Evolutionary conservation across 164 flowering plant species (phyloP), one percentile per base, ranked within the genome.

Genomic region (Annona squamosa): DNA sequence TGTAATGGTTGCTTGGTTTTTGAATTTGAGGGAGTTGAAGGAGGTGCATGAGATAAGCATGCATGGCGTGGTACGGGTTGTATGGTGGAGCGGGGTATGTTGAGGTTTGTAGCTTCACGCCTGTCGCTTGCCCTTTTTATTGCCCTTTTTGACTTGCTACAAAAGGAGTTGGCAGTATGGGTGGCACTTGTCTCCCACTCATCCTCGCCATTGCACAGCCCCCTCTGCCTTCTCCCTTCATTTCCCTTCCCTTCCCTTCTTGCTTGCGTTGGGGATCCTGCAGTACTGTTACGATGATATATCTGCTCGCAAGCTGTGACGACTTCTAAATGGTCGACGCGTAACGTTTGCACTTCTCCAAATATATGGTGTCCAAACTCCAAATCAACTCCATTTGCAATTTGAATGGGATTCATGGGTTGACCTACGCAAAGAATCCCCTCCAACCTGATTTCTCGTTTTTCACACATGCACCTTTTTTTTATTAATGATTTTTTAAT

Each of bases 121-220:
- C 37, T 67, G 61, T 80, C 56, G 5, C 61, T 65, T 69, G 44
- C 6, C 48, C 65, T 74, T 74, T 77, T 63, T 16, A 52, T 63
- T 57, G 0, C 56, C 73, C 78, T 65, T 79, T 79, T 82, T 79
- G 84, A 82, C 84, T 79, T 73, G 80, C 57, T 59, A 74, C 72
- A 64, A 79, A 77, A 77, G 75, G 46, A 61, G 75, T 61, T 68
- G 48, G 70, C 76, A 71, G 4, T 76, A 74, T 75, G 76, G 74
- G 77, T 63, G 77, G 81, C 73, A 47, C 73, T 68, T 79, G 82
- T 79, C 81, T 72, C 81, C 82, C 85, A 79, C 82, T 82, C 41
- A 68, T 16, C n/a, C 3, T 13, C 37, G 43, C 5, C 18, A 42
- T 3, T 52, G 10, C 18, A 3, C 70, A 46, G 6, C 16, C 26